Conservation (phyloP, 2,329 filamentous ascomycete genomes). For the Xylariaceae sp. region DNA sequence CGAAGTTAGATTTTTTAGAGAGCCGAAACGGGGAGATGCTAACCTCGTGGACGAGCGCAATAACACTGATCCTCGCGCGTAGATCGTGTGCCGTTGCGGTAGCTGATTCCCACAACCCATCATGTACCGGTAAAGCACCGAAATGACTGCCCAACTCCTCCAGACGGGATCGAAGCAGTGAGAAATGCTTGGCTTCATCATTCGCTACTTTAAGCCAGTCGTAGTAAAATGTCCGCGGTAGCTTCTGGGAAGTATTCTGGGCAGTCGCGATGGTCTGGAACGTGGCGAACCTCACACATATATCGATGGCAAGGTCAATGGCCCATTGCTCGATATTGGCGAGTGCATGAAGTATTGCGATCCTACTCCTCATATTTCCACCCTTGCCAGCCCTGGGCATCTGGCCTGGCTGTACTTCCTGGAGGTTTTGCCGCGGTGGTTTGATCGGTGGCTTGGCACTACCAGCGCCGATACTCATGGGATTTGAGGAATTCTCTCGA, state of each 20-base stretch:
- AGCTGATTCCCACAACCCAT: conserved; percentile 42
- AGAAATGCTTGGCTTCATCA: conserved; percentile 45
- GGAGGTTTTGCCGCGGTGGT: conserved; percentile 38
- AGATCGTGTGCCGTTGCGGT: conserved; percentile 39
- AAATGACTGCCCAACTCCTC: conserved; percentile 42
- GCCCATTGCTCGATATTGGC: conserved; percentile 46
- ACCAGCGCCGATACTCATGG: conserved; percentile 39
- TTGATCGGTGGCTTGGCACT: conserved; percentile 35
- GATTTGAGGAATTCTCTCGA: conserved; percentile 35
- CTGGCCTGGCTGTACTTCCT: conserved; percentile 35
- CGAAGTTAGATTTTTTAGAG: background rate
- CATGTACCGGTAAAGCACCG: conserved; percentile 41
- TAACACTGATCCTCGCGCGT: conserved; percentile 41
- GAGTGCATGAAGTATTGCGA: conserved; percentile 43
- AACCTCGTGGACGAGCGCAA: conserved; percentile 42
- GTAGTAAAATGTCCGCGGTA: conserved; percentile 42
- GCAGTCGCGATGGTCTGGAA: conserved; percentile 34
- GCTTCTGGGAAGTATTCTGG: conserved; percentile 24
- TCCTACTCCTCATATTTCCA: conserved; percentile 40
- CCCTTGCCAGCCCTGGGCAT: conserved; percentile 39
- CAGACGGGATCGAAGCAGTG: conserved; percentile 39
- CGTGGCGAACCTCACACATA: conserved; percentile 41
- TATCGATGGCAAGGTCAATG: conserved; percentile 44
- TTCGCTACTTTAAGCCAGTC: conserved; percentile 45
- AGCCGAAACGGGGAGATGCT: background rate